phyloP scores from a whole-genome alignment of 768 basidiomycete species.

The Candolleomyces aberdarensis region DNA sequence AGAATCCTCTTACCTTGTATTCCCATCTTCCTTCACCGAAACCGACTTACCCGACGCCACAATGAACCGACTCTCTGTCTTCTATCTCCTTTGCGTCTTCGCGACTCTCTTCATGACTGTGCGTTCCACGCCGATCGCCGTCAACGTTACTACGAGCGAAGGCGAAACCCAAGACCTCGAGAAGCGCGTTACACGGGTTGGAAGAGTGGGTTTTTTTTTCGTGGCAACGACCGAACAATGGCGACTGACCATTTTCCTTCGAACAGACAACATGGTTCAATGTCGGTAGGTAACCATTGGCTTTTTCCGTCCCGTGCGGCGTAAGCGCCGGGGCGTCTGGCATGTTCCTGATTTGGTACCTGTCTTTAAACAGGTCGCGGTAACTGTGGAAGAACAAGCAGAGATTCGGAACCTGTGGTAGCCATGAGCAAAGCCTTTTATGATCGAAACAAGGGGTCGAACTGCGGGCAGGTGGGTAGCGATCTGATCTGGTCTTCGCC shows the following conservation, averaged over 20 bases:
- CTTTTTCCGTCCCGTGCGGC: not conserved
- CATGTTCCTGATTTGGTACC: not conserved
- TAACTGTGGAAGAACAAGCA: slow-evolving; percentile 59
- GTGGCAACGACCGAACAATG: not conserved
- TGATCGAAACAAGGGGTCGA: slow-evolving; percentile 42
- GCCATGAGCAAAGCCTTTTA: slow-evolving; percentile 59
- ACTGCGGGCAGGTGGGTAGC: slow-evolving; percentile 57
- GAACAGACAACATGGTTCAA: slow-evolving; percentile 67
- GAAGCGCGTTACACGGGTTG: slow-evolving; percentile 51
- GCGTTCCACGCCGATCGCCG: slow-evolving; percentile 42
- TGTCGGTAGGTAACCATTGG: slow-evolving; percentile 32
- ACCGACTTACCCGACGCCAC: slow-evolving; percentile 8
- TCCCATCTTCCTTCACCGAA: slow-evolving; percentile 4
- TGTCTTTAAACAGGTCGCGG: slow-evolving; percentile 38
- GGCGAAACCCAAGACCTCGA: slow-evolving; percentile 29
- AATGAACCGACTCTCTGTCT: slow-evolving; percentile 38
- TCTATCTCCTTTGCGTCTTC: slow-evolving; percentile 37
- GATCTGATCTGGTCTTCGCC: slow-evolving; percentile 6
- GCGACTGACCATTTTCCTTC: slow-evolving; percentile 10
- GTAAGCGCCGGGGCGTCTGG: not conserved
- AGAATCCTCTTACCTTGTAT: not conserved
- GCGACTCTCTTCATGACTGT: slow-evolving; percentile 37
- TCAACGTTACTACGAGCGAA: slow-evolving; percentile 23
- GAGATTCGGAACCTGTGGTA: slow-evolving; percentile 50
- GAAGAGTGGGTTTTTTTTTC: slow-evolving; percentile 43